Evolutionary conservation across 2,329 filamentous ascomycete genomes (phyloP).

Genomic region (Aspergillus sergii): DNA sequence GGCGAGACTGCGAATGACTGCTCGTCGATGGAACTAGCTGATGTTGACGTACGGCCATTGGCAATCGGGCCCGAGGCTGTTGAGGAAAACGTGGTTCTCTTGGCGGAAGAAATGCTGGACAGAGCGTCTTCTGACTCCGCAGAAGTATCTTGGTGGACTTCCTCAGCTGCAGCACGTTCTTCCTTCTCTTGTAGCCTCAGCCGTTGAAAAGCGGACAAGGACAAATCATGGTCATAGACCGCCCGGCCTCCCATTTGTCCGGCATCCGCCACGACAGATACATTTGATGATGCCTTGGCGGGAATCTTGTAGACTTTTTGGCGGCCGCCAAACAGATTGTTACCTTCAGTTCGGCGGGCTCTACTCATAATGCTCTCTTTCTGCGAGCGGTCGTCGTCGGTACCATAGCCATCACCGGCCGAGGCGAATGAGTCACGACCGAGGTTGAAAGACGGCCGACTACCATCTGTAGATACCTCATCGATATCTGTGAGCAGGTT

Average conservation of each 20-base stretch:
- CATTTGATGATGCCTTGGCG: slow-evolving; percentile 37
- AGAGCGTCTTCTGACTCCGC: slow-evolving; percentile 50
- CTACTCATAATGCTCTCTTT: slow-evolving; percentile 79
- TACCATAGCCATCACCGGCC: slow-evolving; percentile 60
- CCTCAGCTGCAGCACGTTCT: slow-evolving; percentile 46
- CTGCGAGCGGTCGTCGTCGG: slow-evolving; percentile 66
- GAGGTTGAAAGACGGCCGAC: slow-evolving; percentile 59
- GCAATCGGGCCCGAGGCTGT: slow-evolving; percentile 73
- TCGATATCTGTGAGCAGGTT: slow-evolving; percentile 77
- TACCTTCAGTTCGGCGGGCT: slow-evolving; percentile 81
- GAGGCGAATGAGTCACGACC: slow-evolving; percentile 68
- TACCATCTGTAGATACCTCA: slow-evolving; percentile 75
- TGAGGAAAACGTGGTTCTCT: slow-evolving; percentile 82
- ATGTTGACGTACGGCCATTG: slow-evolving; percentile 75
- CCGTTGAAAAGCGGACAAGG: slow-evolving; percentile 79
- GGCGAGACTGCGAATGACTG: slow-evolving; percentile 50
- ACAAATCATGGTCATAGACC: slow-evolving; percentile 85
- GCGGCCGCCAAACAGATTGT: slow-evolving; percentile 88
- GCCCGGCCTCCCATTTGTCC: slow-evolving; percentile 63
- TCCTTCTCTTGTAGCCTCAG: slow-evolving; percentile 61
- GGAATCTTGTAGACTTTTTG: slow-evolving; percentile 94
- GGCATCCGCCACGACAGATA: slow-evolving; percentile 35
- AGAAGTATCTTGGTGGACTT: slow-evolving; percentile 40
- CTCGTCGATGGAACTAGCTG: slow-evolving; percentile 85
- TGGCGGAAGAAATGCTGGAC: slow-evolving; percentile 67